Evolutionary conservation across 225 moss, liverwort and hornwort species (phyloP), one percentile per base, ranked within the genome.

Genomic region (Polytrichum formosum): DNA sequence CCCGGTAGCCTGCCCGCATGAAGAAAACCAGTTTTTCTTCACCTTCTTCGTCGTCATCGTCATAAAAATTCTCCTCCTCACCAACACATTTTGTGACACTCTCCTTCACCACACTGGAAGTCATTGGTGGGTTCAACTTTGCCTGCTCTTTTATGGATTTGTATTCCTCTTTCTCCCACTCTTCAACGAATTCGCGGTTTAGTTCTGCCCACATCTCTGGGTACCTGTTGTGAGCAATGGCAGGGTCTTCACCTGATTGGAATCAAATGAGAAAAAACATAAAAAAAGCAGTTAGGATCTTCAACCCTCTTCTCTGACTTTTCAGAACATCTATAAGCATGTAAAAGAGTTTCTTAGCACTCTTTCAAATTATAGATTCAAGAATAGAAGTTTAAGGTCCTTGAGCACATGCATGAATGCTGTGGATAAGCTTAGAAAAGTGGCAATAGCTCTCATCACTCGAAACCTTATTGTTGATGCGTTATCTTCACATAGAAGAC

Each of bases 201-300:
- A 95, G 46, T 60, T 92, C 84, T 18, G 95, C 92, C 95, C 95
- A 95, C 20, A 92, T 65, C 72, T 95, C 95, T 0, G 95, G 90
- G 29, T 92, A 92, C 60, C 76, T 80, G 74, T 95, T 95, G 73
- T 95, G 95, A 1, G 92, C 88, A 0, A 79, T 78, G 17, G 89
- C 73, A 0, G 92, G 75, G 62, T 88, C 86, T 61, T 95, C 95
- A 9, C 92, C 91, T 87, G 80, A 63, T 22, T 46, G 46, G 46
- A 46, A 16, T 46, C 13, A 46, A 46, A 46, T 46, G 37, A 37
- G 2, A 2, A 46, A 13, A 46, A 46, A 46, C 2, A 13, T 3
- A 13, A 13, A 4, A 46, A 13, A 13, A 46, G 4, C 16, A 16
- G 46, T 46, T 46, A 46, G 3, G 46, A 46, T 16, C 46, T 46